Evolutionary conservation across 345 rosid species (phyloP).

Genomic region (Excoecaria agallocha): DNA sequence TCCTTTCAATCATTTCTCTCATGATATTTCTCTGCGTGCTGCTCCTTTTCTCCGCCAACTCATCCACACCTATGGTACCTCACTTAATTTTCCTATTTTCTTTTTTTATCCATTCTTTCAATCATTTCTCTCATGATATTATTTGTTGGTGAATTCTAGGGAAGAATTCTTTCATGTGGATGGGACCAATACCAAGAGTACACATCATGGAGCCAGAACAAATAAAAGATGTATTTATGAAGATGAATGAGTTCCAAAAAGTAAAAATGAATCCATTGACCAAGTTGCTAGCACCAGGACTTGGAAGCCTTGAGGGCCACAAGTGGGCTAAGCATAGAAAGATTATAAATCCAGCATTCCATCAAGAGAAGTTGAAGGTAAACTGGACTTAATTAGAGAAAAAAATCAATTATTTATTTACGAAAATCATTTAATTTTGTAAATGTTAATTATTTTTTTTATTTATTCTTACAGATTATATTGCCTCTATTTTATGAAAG

Average conservation of each 20-base stretch:
- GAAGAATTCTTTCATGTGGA: slow-evolving; percentile 3
- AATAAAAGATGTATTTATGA: slow-evolving; percentile 4
- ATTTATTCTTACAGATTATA: slow-evolving; percentile 26
- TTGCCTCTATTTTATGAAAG: slow-evolving; percentile 28
- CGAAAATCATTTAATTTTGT: neutral
- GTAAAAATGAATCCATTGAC: slow-evolving; percentile 25
- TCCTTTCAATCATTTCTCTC: slow-evolving; percentile 30
- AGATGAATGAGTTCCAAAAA: slow-evolving; percentile 28
- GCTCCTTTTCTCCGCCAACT: slow-evolving; percentile 34
- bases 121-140: no score
- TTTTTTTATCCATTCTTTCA: no score
- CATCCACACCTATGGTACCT: slow-evolving; percentile 36
- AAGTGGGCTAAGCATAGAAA: slow-evolving; percentile 51
- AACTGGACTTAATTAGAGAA: neutral
- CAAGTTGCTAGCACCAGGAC: slow-evolving; percentile 32
- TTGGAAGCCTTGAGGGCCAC: slow-evolving; percentile 35
- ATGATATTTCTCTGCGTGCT: slow-evolving; percentile 35
- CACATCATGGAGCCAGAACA: slow-evolving; percentile 4
- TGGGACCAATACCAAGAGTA: slow-evolving; percentile 4
- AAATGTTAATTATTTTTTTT: neutral
- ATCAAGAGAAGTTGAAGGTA: slow-evolving; percentile 51
- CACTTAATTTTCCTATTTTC: no score
- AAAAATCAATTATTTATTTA: neutral
- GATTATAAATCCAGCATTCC: slow-evolving; percentile 53
- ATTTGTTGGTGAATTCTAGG: neutral